Conservation (phyloP, 2,329 filamentous ascomycete genomes). For the Graphiopsis chlorocephala region DNA sequence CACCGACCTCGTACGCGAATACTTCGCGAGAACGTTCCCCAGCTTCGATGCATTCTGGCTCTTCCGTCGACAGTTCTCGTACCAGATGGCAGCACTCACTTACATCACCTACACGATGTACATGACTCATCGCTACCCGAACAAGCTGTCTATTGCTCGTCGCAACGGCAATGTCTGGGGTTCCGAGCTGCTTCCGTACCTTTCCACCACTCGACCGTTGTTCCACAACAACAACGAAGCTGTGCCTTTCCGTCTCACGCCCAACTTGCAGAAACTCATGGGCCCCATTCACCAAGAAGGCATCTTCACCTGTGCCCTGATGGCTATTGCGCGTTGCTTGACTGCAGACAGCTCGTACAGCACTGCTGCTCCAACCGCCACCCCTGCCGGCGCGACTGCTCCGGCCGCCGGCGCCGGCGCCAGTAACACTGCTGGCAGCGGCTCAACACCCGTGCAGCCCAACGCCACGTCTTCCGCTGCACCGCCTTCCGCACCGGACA, state of each 20-base stretch:
- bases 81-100: conserved; percentile 89
- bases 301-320: conserved; percentile 90
- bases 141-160: conserved; percentile 89
- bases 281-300: conserved; percentile 93
- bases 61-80: conserved; percentile 94
- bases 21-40: conserved; percentile 84
- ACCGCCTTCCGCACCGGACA: conserved; percentile 14
- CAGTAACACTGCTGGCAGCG: conserved; percentile 3
- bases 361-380: conserved; percentile 22
- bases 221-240: conserved; percentile 97
- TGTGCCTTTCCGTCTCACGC: conserved; percentile 94
- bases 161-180: conserved; percentile 93
- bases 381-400: not conserved
- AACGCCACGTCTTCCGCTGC: conserved; percentile 40
- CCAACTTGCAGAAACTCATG: conserved; percentile 94
- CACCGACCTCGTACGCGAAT: conserved; percentile 75
- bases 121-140: conserved; percentile 93
- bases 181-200: conserved; percentile 85
- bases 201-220: conserved; percentile 78
- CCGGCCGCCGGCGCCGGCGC: not conserved
- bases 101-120: conserved; percentile 99
- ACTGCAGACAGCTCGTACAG: conserved; percentile 63
- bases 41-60: conserved; percentile 95
- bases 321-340: conserved; percentile 92
- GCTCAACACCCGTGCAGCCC: conserved; percentile 9